phyloP scores from a whole-genome alignment of 2,329 filamentous ascomycete genomes.

The Nigrospora oryzae region DNA sequence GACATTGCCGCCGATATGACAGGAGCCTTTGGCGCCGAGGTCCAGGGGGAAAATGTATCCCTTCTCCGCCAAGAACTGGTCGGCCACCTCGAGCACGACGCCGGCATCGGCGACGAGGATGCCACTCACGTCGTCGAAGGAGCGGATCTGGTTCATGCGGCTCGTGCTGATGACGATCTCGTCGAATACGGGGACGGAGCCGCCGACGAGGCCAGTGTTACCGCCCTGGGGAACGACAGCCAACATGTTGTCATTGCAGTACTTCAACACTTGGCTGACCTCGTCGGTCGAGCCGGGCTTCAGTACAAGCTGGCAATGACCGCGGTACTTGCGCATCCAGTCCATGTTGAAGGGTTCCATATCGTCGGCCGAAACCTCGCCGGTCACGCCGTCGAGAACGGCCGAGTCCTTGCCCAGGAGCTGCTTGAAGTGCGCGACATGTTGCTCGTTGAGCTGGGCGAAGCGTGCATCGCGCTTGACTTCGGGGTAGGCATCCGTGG shows the following conservation, averaged over 20 bases:
- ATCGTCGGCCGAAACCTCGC: conserved; percentile 63
- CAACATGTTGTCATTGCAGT: conserved; percentile 88
- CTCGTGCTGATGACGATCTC: conserved; percentile 91
- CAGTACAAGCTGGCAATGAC: conserved; percentile 78
- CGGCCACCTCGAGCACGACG: conserved; percentile 80
- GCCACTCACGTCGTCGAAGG: conserved; percentile 88
- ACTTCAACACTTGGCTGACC: conserved; percentile 82
- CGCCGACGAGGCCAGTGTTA: conserved; percentile 92
- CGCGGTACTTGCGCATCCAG: conserved; percentile 98
- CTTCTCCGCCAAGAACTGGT: conserved; percentile 74
- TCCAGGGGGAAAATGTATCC: conserved; percentile 92
- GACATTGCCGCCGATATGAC: conserved; percentile 92
- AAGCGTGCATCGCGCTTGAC: conserved; percentile 75
- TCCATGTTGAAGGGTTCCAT: conserved; percentile 90
- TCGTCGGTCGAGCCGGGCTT: conserved; percentile 80
- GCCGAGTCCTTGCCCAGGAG: conserved; percentile 74
- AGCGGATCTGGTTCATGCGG: conserved; percentile 84
- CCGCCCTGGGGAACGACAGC: conserved; percentile 96
- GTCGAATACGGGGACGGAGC: conserved; percentile 93
- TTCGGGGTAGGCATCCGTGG: conserved; percentile 76
- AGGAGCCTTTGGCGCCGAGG: conserved; percentile 94
- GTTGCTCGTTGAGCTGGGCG: conserved; percentile 61
- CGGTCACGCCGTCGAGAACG: conserved; percentile 73
- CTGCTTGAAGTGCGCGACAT: conserved; percentile 75
- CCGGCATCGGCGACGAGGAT: conserved; percentile 86